A percentile compares a stretch with the other conserved stretches of the same genome.
Conservation (phyloP, 257 asterid species). For the Striga asiatica region DNA sequence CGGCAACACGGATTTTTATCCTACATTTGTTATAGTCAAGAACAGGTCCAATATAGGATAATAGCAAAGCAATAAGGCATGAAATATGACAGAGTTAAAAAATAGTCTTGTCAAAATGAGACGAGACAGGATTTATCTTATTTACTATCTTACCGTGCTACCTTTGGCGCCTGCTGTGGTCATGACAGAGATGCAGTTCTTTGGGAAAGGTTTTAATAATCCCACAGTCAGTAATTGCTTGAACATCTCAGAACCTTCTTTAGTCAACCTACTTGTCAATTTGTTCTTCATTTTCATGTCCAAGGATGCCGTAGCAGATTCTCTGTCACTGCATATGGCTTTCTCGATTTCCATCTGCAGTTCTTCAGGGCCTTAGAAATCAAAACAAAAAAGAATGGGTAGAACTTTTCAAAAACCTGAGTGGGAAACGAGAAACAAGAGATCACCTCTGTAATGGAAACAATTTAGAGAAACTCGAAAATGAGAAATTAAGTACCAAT, state of each 20-base stretch:
- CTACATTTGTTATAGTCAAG: too few species aligned
- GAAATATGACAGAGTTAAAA: too few species aligned
- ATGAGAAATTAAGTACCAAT: neutral
- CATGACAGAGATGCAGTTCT: slow-evolving; percentile 89
- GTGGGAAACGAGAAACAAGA: neutral
- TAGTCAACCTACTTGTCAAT: slow-evolving; percentile 43
- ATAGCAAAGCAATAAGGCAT: too few species aligned
- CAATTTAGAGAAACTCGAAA: neutral
- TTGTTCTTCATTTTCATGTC: slow-evolving; percentile 94
- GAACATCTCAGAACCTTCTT: slow-evolving; percentile 69
- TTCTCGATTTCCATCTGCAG: slow-evolving; percentile 89
- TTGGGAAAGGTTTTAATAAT: slow-evolving; percentile 75
- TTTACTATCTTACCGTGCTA: slow-evolving; percentile 59
- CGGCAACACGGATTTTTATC: too few species aligned
- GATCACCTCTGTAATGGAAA: too few species aligned
- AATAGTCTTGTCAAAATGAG: too few species aligned
- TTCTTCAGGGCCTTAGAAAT: slow-evolving; percentile 58
- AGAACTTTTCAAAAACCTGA: neutral
- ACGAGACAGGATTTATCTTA: too few species aligned
- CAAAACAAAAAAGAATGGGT: slow-evolving; percentile 6
- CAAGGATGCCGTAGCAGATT: slow-evolving; percentile 64
- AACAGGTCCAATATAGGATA: too few species aligned
- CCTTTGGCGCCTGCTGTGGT: slow-evolving; percentile 98
- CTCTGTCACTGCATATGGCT: slow-evolving; percentile 54
- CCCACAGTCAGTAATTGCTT: slow-evolving; percentile 68